Evolutionary conservation across 2,329 filamentous ascomycete genomes (phyloP).

Genomic region (Xylaria polymorpha): DNA sequence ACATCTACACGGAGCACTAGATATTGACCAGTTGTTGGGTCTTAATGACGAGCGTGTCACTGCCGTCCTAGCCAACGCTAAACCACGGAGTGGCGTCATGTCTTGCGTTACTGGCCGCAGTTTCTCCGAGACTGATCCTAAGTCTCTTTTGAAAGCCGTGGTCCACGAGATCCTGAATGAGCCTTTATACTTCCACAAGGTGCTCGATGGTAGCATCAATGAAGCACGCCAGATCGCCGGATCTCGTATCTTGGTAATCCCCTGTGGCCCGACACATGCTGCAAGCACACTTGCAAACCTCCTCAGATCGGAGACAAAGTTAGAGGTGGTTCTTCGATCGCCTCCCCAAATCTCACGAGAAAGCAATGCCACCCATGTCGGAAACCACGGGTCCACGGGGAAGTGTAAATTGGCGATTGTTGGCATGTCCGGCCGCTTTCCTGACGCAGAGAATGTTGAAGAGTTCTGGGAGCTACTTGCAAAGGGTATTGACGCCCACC

Average conservation of each 20-base stretch:
- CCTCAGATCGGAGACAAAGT: constrained; percentile 56
- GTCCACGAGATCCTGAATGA: constrained; percentile 64
- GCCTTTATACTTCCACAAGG: constrained; percentile 60
- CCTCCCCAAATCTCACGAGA: constrained; percentile 52
- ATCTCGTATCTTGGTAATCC: constrained; percentile 58
- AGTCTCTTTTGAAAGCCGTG: constrained; percentile 56
- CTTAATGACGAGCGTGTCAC: constrained; percentile 55
- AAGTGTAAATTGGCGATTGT: constrained; percentile 84
- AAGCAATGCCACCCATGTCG: constrained; percentile 53
- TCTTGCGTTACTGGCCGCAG: constrained; percentile 61
- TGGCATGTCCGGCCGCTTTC: constrained; percentile 82
- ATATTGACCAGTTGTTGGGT: constrained; percentile 60
- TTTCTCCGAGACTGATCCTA: constrained; percentile 56
- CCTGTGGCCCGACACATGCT: constrained; percentile 63
- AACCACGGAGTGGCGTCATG: constrained; percentile 61
- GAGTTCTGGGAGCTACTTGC: constrained; percentile 80
- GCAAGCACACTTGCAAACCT: constrained; percentile 59
- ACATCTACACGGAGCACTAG: constrained; percentile 60
- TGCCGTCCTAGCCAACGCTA: constrained; percentile 55
- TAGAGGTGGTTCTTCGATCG: constrained; percentile 57
- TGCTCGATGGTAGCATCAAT: constrained; percentile 60
- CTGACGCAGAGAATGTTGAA: constrained; percentile 76
- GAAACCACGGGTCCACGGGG: constrained; percentile 60
- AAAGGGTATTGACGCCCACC: constrained; percentile 79
- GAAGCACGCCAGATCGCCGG: constrained; percentile 56